Evolutionary conservation across 2,329 filamentous ascomycete genomes (phyloP).

Genomic region (Tolypocladium ophioglossoides): DNA sequence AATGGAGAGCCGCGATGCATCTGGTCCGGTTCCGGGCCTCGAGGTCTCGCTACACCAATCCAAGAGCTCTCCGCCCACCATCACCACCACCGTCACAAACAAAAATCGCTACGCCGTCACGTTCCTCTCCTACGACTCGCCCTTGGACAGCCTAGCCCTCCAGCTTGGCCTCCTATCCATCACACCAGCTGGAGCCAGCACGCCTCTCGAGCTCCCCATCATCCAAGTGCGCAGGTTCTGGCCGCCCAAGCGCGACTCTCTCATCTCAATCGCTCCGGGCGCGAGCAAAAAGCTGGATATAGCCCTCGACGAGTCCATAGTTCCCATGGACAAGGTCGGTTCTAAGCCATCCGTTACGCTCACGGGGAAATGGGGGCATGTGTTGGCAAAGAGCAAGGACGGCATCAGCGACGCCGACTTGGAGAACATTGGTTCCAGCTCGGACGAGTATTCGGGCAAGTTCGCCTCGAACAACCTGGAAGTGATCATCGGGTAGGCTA

Average conservation of each 20-base stretch:
- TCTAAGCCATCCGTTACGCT: too few species aligned
- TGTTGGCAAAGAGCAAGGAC: too few species aligned
- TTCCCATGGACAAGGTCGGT: conserved; percentile 22
- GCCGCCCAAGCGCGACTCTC: conserved; percentile 27
- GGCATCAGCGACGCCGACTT: too few species aligned
- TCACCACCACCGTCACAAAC: conserved; percentile 14
- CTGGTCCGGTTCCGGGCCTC: too few species aligned
- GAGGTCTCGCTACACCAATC: too few species aligned
- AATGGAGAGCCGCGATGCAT: too few species aligned
- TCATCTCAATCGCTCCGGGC: conserved; percentile 28
- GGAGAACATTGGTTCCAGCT: too few species aligned
- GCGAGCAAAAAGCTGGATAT: conserved; percentile 22
- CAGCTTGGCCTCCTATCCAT: conserved; percentile 30
- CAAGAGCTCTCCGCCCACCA: too few species aligned
- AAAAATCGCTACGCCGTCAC: conserved; percentile 25
- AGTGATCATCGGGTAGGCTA: too few species aligned
- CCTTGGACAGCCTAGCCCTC: conserved; percentile 31
- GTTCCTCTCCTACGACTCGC: conserved; percentile 31
- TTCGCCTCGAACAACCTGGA: too few species aligned
- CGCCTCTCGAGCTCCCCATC: conserved; percentile 24
- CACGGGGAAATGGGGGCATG: too few species aligned
- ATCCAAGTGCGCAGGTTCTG: conserved; percentile 28
- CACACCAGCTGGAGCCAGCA: conserved; percentile 20
- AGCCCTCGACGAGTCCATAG: conserved; percentile 23
- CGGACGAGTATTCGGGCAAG: too few species aligned